Conservation (phyloP, 140 eudicot species). For the Anethum foeniculum region DNA sequence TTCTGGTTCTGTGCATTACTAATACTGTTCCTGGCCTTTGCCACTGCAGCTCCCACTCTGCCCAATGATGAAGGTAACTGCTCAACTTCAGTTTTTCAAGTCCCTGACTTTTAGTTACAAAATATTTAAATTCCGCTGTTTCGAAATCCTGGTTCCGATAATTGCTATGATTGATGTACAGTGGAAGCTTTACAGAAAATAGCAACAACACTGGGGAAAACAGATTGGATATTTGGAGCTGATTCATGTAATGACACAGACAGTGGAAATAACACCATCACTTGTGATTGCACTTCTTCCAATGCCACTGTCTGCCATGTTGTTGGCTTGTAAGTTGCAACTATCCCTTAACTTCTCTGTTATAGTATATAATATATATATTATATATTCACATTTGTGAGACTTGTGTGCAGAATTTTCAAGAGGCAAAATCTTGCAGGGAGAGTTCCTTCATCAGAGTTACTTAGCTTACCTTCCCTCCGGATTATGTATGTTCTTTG, state of each 20-base stretch:
- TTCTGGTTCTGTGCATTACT: neutral
- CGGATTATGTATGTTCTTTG: conserved; percentile 29
- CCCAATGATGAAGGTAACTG: neutral
- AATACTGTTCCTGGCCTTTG: neutral
- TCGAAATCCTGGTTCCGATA: too few relatives aligned
- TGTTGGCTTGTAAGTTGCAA: neutral
- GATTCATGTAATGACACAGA: neutral
- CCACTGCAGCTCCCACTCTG: neutral
- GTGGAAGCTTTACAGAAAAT: conserved; percentile 5
- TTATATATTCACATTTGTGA: neutral
- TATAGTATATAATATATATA: neutral
- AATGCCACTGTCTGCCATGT: neutral
- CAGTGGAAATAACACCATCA: neutral
- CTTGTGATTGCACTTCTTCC: conserved; percentile 3
- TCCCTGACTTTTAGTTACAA: too few relatives aligned
- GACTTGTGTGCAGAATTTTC: conserved; percentile 30
- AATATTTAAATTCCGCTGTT: too few relatives aligned
- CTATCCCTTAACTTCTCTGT: too few relatives aligned
- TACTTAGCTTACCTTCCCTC: conserved; percentile 41
- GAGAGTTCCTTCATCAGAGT: conserved; percentile 45
- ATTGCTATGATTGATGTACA: neutral
- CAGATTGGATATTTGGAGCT: neutral
- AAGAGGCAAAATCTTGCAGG: conserved; percentile 53
- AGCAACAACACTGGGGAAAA: neutral
- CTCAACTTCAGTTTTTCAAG: neutral